Evolutionary conservation across 2,329 filamentous ascomycete species (phyloP).

Genomic region (Dichotomopilus funicola): DNA sequence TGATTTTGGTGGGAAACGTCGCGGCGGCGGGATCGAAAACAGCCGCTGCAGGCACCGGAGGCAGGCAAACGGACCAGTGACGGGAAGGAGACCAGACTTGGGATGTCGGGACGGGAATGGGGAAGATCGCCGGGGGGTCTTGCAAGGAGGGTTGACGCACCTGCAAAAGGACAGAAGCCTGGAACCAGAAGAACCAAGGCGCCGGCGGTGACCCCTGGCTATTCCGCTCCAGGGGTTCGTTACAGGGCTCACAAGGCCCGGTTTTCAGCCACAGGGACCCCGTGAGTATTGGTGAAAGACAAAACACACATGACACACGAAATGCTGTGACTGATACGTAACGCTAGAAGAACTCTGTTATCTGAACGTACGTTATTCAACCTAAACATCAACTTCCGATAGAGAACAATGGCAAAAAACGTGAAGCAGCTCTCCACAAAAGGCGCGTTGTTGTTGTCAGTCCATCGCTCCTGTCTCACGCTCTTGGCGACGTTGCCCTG

Average conservation of each 20-base stretch:
- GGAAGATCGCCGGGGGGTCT: slow-evolving; percentile 2
- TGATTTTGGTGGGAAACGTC: no score
- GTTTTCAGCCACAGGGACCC: neutral
- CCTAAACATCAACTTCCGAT: no score
- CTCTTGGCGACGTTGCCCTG: no score
- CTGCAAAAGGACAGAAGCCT: slow-evolving; percentile 8
- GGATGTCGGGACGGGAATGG: slow-evolving; percentile 1
- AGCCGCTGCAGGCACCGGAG: neutral
- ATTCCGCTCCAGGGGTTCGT: slow-evolving; percentile 1
- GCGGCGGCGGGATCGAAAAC: neutral
- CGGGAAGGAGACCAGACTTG: slow-evolving; percentile 1
- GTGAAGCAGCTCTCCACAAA: no score
- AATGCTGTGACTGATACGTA: no score
- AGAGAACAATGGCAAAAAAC: no score
- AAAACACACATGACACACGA: neutral
- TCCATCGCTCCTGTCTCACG: no score
- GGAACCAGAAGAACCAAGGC: slow-evolving; percentile 10
- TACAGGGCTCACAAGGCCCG: neutral
- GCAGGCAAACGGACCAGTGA: neutral
- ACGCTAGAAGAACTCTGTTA: no score
- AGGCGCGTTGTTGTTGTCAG: no score
- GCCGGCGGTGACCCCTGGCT: neutral
- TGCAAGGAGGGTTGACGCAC: slow-evolving; percentile 11
- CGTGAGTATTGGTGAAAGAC: neutral
- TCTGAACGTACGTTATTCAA: no score